Evolutionary conservation across 1,284 basidiomycete genomes (phyloP), one percentile per base, ranked within the genome.

Genomic region (Tylopilus sp.): DNA sequence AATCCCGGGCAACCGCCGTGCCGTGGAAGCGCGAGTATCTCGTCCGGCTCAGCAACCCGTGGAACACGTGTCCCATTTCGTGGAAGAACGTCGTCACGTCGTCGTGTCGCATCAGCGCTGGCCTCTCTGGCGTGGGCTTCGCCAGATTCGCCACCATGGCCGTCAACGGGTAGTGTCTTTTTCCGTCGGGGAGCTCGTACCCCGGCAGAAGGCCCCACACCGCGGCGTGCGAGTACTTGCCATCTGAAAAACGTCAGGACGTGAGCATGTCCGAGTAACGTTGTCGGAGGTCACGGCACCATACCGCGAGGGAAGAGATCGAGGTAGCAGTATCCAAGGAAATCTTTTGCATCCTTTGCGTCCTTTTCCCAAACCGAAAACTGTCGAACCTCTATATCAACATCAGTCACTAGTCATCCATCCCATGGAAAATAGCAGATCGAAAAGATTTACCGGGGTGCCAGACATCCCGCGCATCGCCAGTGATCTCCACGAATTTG

Each of bases 121-220:
- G 89, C 52, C 84, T 82, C 2, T 84, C 82, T 0, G 84, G 80
- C 0, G 88, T 89, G 3, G 86, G 77, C 63, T 92, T 93, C 3
- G 90, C 86, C 3, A 93, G 76, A 66, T 92, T 92, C 23, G 90
- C 90, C 7, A 92, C 90, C 90, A 92, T 92, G 10, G 85, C 85
- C 1, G 81, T 67, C 41, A 88, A 64, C 2, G 89, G 89, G 66
- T 89, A 92, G 61, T 76, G 76, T 38, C 86, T 78, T 41, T 74
- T 74, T 31, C 82, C 83, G 48, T 79, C 70, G 0, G 74, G 54
- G 15, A 67, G 71, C 26, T 68, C 56, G 58, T 83, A 85, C 4
- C 87, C 86, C 1, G 80, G 67, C 13, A 85, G 71, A 19, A 92
- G 71, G n/a, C 78, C 75, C 87, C 88, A 94, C 0, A 93, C 89